phyloP scores from a whole-genome alignment of 257 asterid species.

The Nicotiana otophora region DNA sequence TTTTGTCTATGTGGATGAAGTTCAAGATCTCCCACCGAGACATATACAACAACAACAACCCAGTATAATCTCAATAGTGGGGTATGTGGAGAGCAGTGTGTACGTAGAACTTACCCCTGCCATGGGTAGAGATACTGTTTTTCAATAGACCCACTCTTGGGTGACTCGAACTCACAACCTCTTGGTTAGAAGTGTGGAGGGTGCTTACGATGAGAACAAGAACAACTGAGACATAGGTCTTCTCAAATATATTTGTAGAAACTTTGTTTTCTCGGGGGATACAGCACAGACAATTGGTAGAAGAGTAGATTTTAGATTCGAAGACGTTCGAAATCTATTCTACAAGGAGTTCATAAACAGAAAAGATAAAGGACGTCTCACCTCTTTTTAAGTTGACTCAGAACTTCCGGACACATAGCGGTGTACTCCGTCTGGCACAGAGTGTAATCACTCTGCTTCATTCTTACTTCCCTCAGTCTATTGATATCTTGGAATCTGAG shows the following conservation, averaged over 20 bases:
- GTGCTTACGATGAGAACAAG: too few species aligned
- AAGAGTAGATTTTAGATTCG: conserved; percentile 54
- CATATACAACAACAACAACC: too few species aligned
- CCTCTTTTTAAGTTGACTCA: conserved; percentile 35
- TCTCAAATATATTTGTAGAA: conserved; percentile 41
- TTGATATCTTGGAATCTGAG: conserved; percentile 48
- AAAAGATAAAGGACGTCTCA: conserved; percentile 34
- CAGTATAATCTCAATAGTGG: too few species aligned
- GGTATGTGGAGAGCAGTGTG: too few species aligned
- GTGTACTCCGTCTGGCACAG: conserved; percentile 49
- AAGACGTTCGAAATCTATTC: conserved; percentile 50
- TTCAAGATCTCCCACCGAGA: conserved; percentile 48
- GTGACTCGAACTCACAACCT: too few species aligned
- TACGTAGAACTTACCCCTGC: too few species aligned
- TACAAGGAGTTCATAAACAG: conserved; percentile 38
- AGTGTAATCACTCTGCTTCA: conserved; percentile 46
- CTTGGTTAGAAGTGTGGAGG: too few species aligned
- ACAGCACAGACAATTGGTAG: conserved; percentile 58
- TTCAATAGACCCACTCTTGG: too few species aligned
- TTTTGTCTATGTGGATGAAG: conserved; percentile 61
- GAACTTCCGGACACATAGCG: conserved; percentile 59
- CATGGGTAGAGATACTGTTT: too few species aligned
- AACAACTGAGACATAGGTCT: too few species aligned
- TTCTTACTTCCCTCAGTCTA: conserved; percentile 41
- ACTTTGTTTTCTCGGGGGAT: conserved; percentile 54